Percentiles rank a stretch among this genome's conserved stretches.
Conservation (phyloP, 2,329 filamentous ascomycete species). For the Ophiostoma himal-ulmi region DNA sequence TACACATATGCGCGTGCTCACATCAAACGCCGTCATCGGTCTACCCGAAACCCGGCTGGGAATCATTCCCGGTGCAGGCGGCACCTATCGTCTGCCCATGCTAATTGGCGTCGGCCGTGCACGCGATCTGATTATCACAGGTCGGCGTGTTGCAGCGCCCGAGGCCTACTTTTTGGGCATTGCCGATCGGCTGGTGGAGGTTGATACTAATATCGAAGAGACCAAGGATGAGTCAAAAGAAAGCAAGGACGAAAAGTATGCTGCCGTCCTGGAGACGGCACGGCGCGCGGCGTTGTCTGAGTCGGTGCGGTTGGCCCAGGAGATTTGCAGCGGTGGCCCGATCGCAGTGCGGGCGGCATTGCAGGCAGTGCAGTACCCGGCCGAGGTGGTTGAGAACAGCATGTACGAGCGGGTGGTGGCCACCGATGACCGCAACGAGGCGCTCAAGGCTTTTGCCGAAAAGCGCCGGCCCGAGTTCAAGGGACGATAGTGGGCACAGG, state of each 20-base stretch:
- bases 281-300: conserved; percentile 65
- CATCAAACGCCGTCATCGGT: conserved; percentile 69
- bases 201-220: conserved; percentile 34
- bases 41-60: conserved; percentile 88
- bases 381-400: conserved; percentile 73
- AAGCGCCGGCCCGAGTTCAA: conserved; percentile 57
- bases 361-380: conserved; percentile 66
- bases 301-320: conserved; percentile 69
- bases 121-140: conserved; percentile 85
- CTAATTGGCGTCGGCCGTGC: conserved; percentile 76
- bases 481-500: conserved; percentile 38
- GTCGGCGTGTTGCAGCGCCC: conserved; percentile 71
- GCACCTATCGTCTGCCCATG: conserved; percentile 78
- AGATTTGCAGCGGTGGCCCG: conserved; percentile 79
- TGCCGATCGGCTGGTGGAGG: conserved; percentile 82
- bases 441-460: conserved; percentile 71
- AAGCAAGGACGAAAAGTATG: conserved; percentile 31
- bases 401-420: conserved; percentile 79
- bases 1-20: conserved; percentile 83
- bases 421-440: conserved; percentile 84
- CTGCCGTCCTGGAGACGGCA: conserved; percentile 50
- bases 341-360: conserved; percentile 75
- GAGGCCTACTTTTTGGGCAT: conserved; percentile 91
- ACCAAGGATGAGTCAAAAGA: conserved; percentile 36
- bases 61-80: conserved; percentile 91